A percentile compares a stretch with the other conserved stretches of the same genome.
Conservation (phyloP, 306 rosid genomes). For the Glycyrrhiza uralensis region DNA sequence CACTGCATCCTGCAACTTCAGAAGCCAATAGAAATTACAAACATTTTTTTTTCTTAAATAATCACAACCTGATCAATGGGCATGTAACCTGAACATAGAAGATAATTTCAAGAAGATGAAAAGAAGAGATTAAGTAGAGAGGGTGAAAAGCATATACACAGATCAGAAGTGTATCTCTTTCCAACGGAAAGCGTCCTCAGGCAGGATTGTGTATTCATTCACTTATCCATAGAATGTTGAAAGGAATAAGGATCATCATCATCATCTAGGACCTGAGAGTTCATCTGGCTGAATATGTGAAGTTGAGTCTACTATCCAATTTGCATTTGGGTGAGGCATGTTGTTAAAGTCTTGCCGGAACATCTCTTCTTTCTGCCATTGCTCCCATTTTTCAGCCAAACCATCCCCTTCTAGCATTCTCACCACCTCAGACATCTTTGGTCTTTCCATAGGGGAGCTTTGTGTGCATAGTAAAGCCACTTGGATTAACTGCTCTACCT, state of each 20-base stretch:
- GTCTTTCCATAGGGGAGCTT: constrained; percentile 73
- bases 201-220: constrained; percentile 17
- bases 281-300: constrained; percentile 71
- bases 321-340: constrained; percentile 39
- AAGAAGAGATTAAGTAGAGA: constrained; percentile 9
- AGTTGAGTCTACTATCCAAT: constrained; percentile 77
- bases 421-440: constrained; percentile 92
- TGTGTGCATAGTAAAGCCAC: constrained; percentile 88
- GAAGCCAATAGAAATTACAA: constrained; percentile 37
- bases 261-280: constrained; percentile 90
- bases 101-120: constrained; percentile 35
- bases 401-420: constrained; percentile 98
- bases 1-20: constrained; percentile 36
- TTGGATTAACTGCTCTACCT: constrained; percentile 83
- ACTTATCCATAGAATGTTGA: constrained; percentile 14
- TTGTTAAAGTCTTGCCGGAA: constrained; percentile 56
- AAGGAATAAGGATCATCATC: constrained; percentile 6
- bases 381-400: constrained; percentile 87
- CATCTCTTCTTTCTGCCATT: constrained; percentile 83
- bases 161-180: constrained; percentile 35
- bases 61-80: constrained; percentile 40
- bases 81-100: constrained; percentile 37
- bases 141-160: constrained; percentile 56
- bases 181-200: constrained; percentile 34
- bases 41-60: constrained; percentile 33